phyloP scores from a whole-genome alignment of 139 green algal genomes.

The Volvox reticuliferus region DNA sequence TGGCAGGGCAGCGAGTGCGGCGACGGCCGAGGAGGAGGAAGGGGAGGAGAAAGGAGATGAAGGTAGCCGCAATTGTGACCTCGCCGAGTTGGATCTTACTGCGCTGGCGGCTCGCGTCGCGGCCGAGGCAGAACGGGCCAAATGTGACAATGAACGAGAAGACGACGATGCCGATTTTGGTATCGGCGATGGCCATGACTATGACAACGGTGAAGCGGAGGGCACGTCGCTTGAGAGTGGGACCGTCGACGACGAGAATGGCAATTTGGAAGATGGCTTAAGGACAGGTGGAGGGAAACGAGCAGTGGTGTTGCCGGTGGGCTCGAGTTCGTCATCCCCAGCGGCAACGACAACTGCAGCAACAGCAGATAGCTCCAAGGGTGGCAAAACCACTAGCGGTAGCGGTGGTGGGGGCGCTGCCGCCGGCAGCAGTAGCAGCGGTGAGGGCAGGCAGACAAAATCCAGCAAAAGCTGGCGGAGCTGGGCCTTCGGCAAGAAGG shows the following conservation, averaged over 20 bases:
- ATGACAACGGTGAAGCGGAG: neutral
- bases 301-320: neutral
- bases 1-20: no score
- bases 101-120: conserved; percentile 16
- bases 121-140: neutral
- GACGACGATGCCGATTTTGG: neutral
- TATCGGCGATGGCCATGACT: neutral
- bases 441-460: neutral
- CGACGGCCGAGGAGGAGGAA: neutral
- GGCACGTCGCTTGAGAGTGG: no score
- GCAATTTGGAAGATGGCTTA: neutral
- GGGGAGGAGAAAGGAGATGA: neutral
- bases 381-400: neutral
- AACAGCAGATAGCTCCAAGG: neutral
- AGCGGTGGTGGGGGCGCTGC: no score
- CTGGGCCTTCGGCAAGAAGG: conserved; percentile 14
- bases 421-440: neutral
- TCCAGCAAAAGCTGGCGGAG: neutral
- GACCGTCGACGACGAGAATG: no score
- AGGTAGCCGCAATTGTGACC: neutral
- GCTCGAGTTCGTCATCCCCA: neutral
- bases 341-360: neutral
- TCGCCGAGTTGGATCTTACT: neutral
- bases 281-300: neutral
- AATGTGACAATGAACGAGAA: neutral